phyloP scores from a whole-genome alignment of 352 stramenopile species.

The Pythium phragmiticola region DNA sequence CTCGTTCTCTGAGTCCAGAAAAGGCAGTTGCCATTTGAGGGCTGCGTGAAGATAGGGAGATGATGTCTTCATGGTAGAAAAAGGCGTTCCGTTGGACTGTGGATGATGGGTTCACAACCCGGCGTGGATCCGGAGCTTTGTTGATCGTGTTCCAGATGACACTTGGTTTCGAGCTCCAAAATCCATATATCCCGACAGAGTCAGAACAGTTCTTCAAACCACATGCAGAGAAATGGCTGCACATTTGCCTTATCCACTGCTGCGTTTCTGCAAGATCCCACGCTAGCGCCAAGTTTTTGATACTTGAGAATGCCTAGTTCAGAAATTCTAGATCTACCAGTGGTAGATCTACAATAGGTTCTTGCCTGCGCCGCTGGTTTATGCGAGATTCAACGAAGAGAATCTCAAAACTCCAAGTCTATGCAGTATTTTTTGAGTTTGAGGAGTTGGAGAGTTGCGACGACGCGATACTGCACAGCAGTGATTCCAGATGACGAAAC shows the following conservation, averaged over 20 bases:
- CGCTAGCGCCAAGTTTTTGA: too few relatives aligned
- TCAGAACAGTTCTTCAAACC: neutral
- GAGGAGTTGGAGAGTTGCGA: too few relatives aligned
- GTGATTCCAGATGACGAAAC: too few relatives aligned
- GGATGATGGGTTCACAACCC: slow-evolving; percentile 7
- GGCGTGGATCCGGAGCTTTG: neutral
- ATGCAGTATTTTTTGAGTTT: too few relatives aligned
- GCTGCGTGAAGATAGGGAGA: slow-evolving; percentile 6
- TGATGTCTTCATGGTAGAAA: slow-evolving; percentile 4
- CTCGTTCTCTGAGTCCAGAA: slow-evolving; percentile 9
- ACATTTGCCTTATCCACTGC: neutral
- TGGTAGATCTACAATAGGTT: too few relatives aligned
- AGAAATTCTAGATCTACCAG: too few relatives aligned
- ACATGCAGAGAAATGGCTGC: neutral
- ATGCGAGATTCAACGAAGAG: too few relatives aligned
- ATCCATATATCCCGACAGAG: slow-evolving; percentile 9
- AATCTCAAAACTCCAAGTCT: too few relatives aligned
- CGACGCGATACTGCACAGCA: too few relatives aligned
- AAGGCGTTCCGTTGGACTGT: slow-evolving; percentile 3
- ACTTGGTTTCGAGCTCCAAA: neutral
- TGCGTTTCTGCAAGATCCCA: too few relatives aligned
- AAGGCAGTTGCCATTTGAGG: slow-evolving; percentile 15
- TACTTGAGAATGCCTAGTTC: too few relatives aligned
- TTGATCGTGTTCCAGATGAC: slow-evolving; percentile 10
- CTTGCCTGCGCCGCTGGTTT: too few relatives aligned